Evolutionary conservation across 768 basidiomycete genomes (phyloP).

Genomic region (Suillus fuscotomentosus): DNA sequence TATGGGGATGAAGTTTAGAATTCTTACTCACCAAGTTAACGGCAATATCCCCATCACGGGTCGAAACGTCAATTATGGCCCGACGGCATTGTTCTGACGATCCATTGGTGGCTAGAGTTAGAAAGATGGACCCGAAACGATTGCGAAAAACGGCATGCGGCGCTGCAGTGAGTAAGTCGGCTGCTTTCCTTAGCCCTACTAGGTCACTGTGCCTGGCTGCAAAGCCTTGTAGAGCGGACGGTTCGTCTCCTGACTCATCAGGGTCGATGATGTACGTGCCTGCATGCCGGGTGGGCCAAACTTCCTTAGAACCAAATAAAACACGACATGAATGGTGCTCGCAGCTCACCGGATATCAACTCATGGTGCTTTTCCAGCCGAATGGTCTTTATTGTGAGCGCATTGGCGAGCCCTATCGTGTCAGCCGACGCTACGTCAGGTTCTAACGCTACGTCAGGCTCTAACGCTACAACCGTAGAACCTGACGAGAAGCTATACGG

Average conservation of each 20-base stretch:
- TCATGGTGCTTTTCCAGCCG: slow-evolving; percentile 15
- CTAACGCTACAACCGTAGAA: background rate
- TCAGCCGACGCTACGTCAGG: background rate
- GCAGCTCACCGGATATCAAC: slow-evolving; percentile 29
- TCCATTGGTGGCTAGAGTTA: slow-evolving; percentile 40
- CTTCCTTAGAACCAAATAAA: background rate
- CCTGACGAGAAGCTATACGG: background rate
- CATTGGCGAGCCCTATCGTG: background rate
- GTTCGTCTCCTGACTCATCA: slow-evolving; percentile 26
- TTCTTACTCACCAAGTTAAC: slow-evolving; percentile 5
- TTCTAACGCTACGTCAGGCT: no score
- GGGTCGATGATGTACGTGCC: slow-evolving; percentile 46
- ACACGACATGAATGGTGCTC: background rate
- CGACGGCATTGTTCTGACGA: slow-evolving; percentile 28
- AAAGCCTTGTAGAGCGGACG: background rate
- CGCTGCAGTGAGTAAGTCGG: slow-evolving; percentile 15
- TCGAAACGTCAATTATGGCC: slow-evolving; percentile 38
- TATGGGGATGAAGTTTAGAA: background rate
- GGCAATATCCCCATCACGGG: slow-evolving; percentile 36
- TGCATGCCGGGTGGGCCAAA: slow-evolving; percentile 10
- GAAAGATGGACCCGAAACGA: slow-evolving; percentile 36
- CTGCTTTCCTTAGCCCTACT: slow-evolving; percentile 22
- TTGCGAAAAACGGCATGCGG: slow-evolving; percentile 38
- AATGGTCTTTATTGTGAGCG: background rate
- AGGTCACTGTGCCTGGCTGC: slow-evolving; percentile 15